A percentile compares a stretch with the other conserved stretches of the same genome.
Conservation (phyloP, 257 asterid genomes). For the Ligustrum vulgare region DNA sequence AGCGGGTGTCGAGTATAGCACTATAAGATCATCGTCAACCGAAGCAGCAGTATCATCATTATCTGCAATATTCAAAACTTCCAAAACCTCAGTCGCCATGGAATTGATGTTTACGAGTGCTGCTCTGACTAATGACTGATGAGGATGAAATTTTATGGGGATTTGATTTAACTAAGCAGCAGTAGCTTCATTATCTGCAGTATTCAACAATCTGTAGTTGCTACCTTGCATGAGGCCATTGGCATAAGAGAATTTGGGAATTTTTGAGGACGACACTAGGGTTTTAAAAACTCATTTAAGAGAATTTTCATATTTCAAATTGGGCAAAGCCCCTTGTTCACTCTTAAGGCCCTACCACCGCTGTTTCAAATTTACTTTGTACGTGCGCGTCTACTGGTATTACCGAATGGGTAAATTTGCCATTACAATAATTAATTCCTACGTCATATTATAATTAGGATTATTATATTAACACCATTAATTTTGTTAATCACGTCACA, state of each 20-base stretch:
- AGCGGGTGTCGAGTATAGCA: slow-evolving; percentile 14
- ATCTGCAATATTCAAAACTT: slow-evolving; percentile 15
- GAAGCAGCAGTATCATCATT: background rate
- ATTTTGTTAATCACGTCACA: no score
- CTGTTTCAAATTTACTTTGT: no score
- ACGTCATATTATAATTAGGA: no score
- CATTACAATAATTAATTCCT: no score
- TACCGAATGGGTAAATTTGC: no score
- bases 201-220: background rate
- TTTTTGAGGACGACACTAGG: background rate
- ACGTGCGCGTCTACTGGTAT: no score
- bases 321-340: no score
- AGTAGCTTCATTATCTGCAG: background rate
- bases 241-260: no score
- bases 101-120: background rate
- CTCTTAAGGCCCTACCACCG: no score
- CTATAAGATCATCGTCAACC: slow-evolving; percentile 29
- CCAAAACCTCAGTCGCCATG: slow-evolving; percentile 25
- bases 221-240: background rate
- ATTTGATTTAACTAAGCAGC: background rate
- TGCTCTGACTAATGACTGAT: background rate
- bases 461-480: no score
- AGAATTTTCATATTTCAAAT: no score
- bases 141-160: background rate
- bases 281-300: no score